These are phyloP conservation scores for Epichloe sp. DNA, from an alignment of 2,329 filamentous ascomycete species.

Conservation along the genomic window DNA sequence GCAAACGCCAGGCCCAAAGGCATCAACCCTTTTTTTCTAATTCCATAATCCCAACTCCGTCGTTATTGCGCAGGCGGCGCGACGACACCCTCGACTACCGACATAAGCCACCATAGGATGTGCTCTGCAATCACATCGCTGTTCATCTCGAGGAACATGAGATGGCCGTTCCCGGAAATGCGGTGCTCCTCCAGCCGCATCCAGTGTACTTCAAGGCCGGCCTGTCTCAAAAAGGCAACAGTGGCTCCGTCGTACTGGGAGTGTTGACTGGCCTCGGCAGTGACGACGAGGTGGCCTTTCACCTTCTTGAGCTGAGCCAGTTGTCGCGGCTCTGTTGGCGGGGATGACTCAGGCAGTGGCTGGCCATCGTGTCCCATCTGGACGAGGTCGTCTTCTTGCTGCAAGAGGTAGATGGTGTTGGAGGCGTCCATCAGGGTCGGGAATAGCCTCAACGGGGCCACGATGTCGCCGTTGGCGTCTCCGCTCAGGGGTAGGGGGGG, in stretches of 20 bases:
- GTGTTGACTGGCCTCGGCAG: slow-evolving; percentile 40
- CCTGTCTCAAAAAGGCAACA: slow-evolving; percentile 37
- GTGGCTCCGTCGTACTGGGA: slow-evolving; percentile 41
- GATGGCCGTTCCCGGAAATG: slow-evolving; percentile 41
- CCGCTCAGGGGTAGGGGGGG: slow-evolving; percentile 20
- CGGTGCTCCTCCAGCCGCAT: slow-evolving; percentile 28
- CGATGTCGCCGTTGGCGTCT: neutral
- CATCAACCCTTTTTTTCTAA: too few species aligned
- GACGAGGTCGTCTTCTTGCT: slow-evolving; percentile 2
- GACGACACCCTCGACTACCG: neutral
- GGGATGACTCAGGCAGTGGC: neutral
- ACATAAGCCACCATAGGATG: slow-evolving; percentile 5
- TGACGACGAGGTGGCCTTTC: slow-evolving; percentile 33
- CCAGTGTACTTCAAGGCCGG: slow-evolving; percentile 31
- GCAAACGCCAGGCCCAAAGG: too few species aligned
- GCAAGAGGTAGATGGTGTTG: slow-evolving; percentile 6
- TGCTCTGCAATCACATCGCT: slow-evolving; percentile 27
- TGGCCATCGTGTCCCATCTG: neutral
- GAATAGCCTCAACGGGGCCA: neutral
- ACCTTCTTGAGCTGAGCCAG: slow-evolving; percentile 35
- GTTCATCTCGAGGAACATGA: slow-evolving; percentile 41
- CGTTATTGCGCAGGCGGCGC: neutral
- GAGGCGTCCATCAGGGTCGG: too few species aligned
- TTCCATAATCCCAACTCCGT: too few species aligned
- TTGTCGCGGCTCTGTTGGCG: slow-evolving; percentile 15